Percentiles rank a stretch among this genome's conserved stretches.
Conservation (phyloP, 2,329 filamentous ascomycete species). For the Mycosphaerella arachidis region DNA sequence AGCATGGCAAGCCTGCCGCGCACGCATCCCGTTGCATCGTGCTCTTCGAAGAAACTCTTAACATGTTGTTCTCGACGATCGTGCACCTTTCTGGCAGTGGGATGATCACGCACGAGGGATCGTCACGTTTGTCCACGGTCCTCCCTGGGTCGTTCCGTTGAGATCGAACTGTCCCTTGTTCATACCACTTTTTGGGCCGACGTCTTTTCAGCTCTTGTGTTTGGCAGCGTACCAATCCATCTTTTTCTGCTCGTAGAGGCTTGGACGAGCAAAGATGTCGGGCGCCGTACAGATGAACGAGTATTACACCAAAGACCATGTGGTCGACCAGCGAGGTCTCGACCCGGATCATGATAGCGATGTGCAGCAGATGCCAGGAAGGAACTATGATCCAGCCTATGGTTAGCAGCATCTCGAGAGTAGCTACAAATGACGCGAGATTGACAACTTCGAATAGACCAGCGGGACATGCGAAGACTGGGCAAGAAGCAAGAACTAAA, state of each 20-base stretch:
- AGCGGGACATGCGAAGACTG: slow-evolving; percentile 21
- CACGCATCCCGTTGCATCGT: neutral
- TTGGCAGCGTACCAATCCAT: neutral
- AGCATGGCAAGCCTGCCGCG: neutral
- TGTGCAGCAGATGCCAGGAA: slow-evolving; percentile 16
- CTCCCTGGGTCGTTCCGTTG: neutral
- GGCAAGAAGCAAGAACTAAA: slow-evolving; percentile 25
- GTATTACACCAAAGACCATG: slow-evolving; percentile 8
- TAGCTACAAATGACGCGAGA: neutral
- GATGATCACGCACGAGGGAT: neutral
- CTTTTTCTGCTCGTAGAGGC: neutral
- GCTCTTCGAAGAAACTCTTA: neutral
- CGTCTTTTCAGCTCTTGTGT: slow-evolving; percentile 2
- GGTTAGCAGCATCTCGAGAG: slow-evolving; percentile 4
- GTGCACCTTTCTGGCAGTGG: neutral
- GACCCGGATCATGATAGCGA: slow-evolving; percentile 12
- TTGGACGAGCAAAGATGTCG: neutral
- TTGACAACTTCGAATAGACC: slow-evolving; percentile 9
- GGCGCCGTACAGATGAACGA: neutral
- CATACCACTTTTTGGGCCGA: neutral
- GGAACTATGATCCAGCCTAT: slow-evolving; percentile 20
- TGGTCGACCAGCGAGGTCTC: slow-evolving; percentile 11
- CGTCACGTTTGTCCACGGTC: neutral
- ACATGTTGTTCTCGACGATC: neutral
- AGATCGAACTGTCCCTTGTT: neutral